Conservation (phyloP, 805 yeast genomes). For the Jamesozyma piceae region DNA sequence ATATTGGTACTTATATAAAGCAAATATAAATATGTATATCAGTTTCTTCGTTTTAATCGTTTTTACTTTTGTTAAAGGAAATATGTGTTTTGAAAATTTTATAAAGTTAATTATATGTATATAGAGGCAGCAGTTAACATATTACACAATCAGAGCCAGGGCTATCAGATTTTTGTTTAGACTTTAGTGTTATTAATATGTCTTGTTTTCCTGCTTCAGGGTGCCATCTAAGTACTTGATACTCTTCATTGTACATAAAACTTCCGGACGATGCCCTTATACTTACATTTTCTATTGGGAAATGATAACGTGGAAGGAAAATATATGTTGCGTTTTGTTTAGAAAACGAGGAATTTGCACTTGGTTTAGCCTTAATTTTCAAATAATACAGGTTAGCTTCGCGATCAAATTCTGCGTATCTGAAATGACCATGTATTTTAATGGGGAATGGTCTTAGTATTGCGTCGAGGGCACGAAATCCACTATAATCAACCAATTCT, state of each 20-base stretch:
- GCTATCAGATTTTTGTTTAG: neutral
- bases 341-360: constrained; percentile 9
- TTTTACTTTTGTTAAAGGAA: too few relatives aligned
- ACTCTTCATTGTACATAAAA: constrained; percentile 41
- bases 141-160: neutral
- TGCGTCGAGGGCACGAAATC: constrained; percentile 68
- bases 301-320: constrained; percentile 68
- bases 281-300: constrained; percentile 38
- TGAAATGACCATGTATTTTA: constrained; percentile 51
- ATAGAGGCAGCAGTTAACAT: too few relatives aligned
- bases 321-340: constrained; percentile 46
- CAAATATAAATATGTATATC: too few relatives aligned
- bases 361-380: constrained; percentile 33
- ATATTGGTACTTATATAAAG: too few relatives aligned
- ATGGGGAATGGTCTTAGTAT: constrained; percentile 70
- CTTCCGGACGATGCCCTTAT: constrained; percentile 49
- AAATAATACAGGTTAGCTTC: constrained; percentile 39
- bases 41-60: too few relatives aligned
- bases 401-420: constrained; percentile 50
- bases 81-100: too few relatives aligned
- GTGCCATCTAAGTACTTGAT: constrained; percentile 62
- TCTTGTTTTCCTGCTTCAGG: constrained; percentile 41
- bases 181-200: constrained; percentile 17
- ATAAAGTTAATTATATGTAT: too few relatives aligned
- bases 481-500: constrained; percentile 28